Percentiles rank a stretch among this genome's conserved stretches.
Conservation (phyloP, 1,284 basidiomycete genomes). For the Inonotus hispidus region DNA sequence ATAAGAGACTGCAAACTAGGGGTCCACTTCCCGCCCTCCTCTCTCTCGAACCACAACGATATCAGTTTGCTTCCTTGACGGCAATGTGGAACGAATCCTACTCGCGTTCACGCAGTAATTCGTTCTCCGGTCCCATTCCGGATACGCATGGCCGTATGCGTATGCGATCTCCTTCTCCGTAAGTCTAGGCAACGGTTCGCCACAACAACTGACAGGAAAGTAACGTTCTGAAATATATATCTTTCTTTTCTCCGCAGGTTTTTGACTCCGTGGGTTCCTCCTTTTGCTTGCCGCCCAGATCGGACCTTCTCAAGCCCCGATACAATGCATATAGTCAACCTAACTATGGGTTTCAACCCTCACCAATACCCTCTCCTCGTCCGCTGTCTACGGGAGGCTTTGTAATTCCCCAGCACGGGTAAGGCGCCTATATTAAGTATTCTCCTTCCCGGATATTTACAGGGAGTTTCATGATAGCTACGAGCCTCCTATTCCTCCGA, state of each 20-base stretch:
- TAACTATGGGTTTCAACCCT: not conserved
- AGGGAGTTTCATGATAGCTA: not conserved
- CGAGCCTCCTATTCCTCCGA: conserved; percentile 1
- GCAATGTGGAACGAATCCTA: conserved; percentile 11
- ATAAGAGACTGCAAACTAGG: not conserved
- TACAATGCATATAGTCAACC: not conserved
- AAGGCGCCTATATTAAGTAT: not conserved
- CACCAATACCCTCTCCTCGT: not conserved
- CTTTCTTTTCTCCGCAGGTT: conserved; percentile 3
- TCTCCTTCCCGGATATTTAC: not conserved
- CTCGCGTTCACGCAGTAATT: conserved; percentile 10
- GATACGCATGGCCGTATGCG: not conserved
- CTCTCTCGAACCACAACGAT: not conserved
- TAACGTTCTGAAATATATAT: not conserved
- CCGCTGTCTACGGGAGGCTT: conserved; percentile 11
- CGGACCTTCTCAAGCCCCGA: not conserved
- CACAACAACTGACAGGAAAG: not conserved
- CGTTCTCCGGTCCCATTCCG: conserved; percentile 11
- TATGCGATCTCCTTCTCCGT: conserved; percentile 11
- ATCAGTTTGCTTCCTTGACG: not conserved
- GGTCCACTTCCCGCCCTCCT: not conserved
- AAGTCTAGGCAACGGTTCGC: not conserved
- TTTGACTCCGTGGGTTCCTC: conserved; percentile 4
- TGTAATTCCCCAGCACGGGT: conserved; percentile 6
- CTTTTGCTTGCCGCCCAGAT: not conserved